phyloP scores from a whole-genome alignment of 78 protist genomes.

The Anaeramoeba flamelloides region DNA sequence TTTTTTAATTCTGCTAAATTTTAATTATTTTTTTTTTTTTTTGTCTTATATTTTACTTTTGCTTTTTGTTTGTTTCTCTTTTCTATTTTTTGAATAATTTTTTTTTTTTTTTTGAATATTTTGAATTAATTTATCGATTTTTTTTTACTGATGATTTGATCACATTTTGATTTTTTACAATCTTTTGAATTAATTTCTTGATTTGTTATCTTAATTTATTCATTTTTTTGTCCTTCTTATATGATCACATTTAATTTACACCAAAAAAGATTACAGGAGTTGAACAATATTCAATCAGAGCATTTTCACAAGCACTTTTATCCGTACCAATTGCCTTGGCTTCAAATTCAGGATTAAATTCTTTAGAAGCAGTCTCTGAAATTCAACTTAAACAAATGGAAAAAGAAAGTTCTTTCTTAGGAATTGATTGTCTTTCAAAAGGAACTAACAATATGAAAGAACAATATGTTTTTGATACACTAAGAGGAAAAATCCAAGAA shows the following conservation, averaged over 20 bases:
- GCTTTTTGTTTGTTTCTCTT: too few species aligned
- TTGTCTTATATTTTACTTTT: too few species aligned
- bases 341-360: slow-evolving; percentile 85
- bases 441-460: slow-evolving; percentile 55
- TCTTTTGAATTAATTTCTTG: too few species aligned
- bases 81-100: too few species aligned
- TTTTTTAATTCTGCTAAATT: too few species aligned
- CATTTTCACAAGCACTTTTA: slow-evolving; percentile 96
- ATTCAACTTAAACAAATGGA: slow-evolving; percentile 62
- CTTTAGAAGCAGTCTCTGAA: slow-evolving; percentile 67
- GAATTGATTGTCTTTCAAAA: slow-evolving; percentile 74
- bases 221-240: too few species aligned
- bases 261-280: slow-evolving; percentile 29
- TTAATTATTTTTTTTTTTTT: too few species aligned
- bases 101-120: neutral
- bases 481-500: slow-evolving; percentile 89
- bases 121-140: neutral
- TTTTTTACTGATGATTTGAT: neutral
- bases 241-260: neutral
- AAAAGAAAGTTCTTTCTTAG: slow-evolving; percentile 56
- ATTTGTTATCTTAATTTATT: too few species aligned
- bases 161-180: too few species aligned
- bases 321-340: slow-evolving; percentile 93
- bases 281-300: slow-evolving; percentile 91
- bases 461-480: slow-evolving; percentile 85